Evolutionary conservation across 2,329 filamentous ascomycete species (phyloP), one percentile per base, ranked within the genome.

Genomic region (Sporothrix schenckii): DNA sequence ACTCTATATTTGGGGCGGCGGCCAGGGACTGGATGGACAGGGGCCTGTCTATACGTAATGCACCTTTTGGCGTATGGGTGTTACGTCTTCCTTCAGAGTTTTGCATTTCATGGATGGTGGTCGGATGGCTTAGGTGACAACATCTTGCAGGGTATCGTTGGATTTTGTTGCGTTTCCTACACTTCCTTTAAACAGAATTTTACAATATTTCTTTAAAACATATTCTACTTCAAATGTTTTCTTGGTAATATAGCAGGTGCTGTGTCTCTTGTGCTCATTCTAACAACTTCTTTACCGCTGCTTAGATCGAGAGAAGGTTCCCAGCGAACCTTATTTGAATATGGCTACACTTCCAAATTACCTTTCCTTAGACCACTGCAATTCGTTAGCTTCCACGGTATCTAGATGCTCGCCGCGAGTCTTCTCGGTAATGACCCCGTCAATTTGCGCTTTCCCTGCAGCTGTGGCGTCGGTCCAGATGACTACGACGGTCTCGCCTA

Each of bases 401-500:
- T 61, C 66, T 16, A 34, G 27, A 30, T 68, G 65, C 49, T 68
- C 65, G 11, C 50, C 44, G 39, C n/a, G 27, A 58, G 60, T 71
- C 66, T 66, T 69, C 44, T 65, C 69, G 16, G 47, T 44, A 66
- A 72, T 72, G 19, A 56, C 60, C 70, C 81, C 24, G 74, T 80
- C 11, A 74, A 78, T 61, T 74, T 80, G 10, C 74, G 76, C 19
- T 76, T 78, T 19, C 76, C 78, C 69, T 76, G 77, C 61, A 10
- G 68, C 71, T 5, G 71, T 70, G 27, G 71, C 69, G 4, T 63
- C 65, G n/a, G 63, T 70, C 34, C 66, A 58, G 47, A 68, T 68
- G 47, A 72, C 65, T n/a, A 70, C 63, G 21, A 72, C 71, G 10
- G 60, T 68, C 65, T 83, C 83, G 0, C 83, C 84, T 74, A 86